Evolutionary conservation across 179 eudicot genomes (phyloP).

Genomic region (Pouteria campechiana): DNA sequence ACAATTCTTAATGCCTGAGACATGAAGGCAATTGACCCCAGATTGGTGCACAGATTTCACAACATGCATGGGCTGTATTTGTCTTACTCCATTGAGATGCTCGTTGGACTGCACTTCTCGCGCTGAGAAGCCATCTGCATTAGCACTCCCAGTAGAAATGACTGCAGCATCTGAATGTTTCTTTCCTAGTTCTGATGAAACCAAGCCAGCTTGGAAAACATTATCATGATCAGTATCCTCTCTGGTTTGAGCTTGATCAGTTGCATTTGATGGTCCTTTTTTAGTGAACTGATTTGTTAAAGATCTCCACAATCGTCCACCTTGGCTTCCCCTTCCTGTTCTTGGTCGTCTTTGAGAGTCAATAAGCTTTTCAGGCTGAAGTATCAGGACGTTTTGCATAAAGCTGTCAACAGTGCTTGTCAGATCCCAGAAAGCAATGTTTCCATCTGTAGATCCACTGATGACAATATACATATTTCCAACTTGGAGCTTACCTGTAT

Average conservation of each 20-base stretch:
- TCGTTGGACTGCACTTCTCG: conserved; percentile 20
- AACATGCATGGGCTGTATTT: conserved; percentile 42
- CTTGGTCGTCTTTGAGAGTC: conserved; percentile 87
- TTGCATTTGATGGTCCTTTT: conserved; percentile 16
- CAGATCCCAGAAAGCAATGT: conserved; percentile 89
- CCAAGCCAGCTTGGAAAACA: conserved; percentile 6
- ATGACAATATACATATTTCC: conserved; percentile 49
- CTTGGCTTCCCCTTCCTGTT: conserved; percentile 99
- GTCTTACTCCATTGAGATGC: conserved; percentile 16
- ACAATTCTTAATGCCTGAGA: conserved; percentile 20
- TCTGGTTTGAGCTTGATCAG: conserved; percentile 2
- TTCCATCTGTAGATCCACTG: conserved; percentile 94
- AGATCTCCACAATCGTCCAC: conserved; percentile 92
- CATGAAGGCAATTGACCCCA: conserved; percentile 83
- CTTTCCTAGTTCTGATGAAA: conserved; percentile 8
- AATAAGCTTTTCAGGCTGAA: conserved; percentile 37
- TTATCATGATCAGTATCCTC: conserved; percentile 8
- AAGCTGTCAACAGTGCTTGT: conserved; percentile 50
- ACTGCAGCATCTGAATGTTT: conserved; percentile 6
- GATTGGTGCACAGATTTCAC: conserved; percentile 72
- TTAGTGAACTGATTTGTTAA: conserved; percentile 13
- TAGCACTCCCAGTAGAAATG: conserved; percentile 2
- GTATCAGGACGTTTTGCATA: conserved; percentile 35
- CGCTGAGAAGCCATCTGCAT: conserved; percentile 12
- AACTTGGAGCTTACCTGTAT: conserved; percentile 36